Conservation (phyloP, 2,329 filamentous ascomycete genomes). For the Neonectria coccinea region DNA sequence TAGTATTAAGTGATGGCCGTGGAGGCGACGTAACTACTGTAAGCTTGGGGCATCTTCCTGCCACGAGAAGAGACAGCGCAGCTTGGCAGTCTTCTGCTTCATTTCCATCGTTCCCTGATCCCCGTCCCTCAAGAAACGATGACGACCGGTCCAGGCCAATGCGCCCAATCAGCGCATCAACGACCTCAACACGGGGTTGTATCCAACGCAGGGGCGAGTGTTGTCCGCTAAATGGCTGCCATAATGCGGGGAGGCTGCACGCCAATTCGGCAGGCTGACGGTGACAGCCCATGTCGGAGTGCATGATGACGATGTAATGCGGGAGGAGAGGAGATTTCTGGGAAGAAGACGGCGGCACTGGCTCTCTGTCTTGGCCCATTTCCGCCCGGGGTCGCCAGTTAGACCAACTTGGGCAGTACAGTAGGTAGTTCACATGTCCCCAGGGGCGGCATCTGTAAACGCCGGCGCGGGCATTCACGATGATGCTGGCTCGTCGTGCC, state of each 20-base stretch:
- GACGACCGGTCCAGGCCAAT: constrained; percentile 10
- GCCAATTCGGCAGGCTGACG: constrained; percentile 1
- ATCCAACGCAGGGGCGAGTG: constrained; percentile 20
- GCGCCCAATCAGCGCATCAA: constrained; percentile 3
- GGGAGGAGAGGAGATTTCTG: neutral
- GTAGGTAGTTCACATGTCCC: neutral
- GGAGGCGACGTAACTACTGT: constrained; percentile 16
- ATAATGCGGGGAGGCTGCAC: constrained; percentile 24
- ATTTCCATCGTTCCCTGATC: neutral
- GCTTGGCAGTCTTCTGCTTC: neutral
- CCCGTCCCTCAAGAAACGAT: neutral
- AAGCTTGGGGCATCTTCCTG: constrained; percentile 3
- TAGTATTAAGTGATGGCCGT: constrained; percentile 2
- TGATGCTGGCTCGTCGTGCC: constrained; percentile 4
- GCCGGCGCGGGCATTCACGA: neutral
- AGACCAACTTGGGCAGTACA: neutral
- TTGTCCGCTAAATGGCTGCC: neutral
- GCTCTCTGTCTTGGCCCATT: neutral
- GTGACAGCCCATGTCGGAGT: neutral
- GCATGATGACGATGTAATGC: neutral
- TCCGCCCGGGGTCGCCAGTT: neutral
- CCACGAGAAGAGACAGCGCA: neutral
- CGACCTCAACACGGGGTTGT: constrained; percentile 1
- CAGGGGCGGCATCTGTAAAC: neutral
- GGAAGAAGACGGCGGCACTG: neutral